Evolutionary conservation across 768 basidiomycete species (phyloP).

Genomic region (Suillus bovinus): DNA sequence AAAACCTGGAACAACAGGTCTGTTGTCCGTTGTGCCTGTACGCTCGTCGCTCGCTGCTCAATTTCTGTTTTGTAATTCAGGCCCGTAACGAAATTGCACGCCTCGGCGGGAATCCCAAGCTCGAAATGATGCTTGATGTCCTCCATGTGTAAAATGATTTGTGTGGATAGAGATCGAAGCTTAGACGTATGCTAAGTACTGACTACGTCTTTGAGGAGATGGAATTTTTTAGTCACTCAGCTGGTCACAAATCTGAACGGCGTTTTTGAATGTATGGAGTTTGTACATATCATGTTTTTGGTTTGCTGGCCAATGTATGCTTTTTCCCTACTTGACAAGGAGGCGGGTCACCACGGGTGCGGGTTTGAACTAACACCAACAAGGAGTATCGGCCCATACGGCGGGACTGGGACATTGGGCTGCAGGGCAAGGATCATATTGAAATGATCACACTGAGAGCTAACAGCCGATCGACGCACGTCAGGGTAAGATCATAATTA

Average conservation of each 20-base stretch:
- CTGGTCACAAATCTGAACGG: background rate
- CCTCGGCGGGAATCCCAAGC: slow-evolving; percentile 72
- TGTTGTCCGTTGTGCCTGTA: slow-evolving; percentile 34
- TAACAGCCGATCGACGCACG: background rate
- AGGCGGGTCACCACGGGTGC: no score
- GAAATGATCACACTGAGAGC: background rate
- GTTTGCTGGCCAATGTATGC: background rate
- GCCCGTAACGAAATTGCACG: slow-evolving; percentile 64
- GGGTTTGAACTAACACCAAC: background rate
- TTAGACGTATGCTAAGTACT: background rate
- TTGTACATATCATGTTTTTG: background rate
- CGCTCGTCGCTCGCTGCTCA: no score
- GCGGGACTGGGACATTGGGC: background rate
- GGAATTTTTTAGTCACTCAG: background rate
- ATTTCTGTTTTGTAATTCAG: slow-evolving; percentile 21
- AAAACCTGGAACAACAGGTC: slow-evolving; percentile 60
- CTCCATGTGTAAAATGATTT: slow-evolving; percentile 45
- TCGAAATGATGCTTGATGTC: slow-evolving; percentile 58
- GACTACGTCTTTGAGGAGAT: background rate
- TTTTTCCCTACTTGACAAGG: background rate
- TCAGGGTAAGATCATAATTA: background rate
- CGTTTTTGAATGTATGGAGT: background rate
- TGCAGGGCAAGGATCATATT: no score
- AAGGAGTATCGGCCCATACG: background rate
- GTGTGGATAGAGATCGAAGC: background rate